phyloP scores from a whole-genome alignment of 495 filamentous ascomycete genomes.

The Neurospora sublineolata region DNA sequence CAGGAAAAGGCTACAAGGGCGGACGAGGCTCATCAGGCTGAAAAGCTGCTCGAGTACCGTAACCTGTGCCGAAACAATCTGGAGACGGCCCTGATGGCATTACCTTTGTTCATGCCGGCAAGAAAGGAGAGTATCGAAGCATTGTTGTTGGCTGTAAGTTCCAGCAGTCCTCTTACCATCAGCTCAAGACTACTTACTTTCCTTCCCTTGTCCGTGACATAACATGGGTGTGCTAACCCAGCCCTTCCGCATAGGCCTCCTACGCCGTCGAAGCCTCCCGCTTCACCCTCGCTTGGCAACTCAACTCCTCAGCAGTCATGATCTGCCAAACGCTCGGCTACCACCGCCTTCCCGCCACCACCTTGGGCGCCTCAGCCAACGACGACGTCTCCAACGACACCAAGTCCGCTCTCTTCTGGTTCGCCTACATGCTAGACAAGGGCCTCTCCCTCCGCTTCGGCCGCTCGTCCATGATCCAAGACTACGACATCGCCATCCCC shows the following conservation, averaged over 20 bases:
- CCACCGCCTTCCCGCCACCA: slow-evolving; percentile 43
- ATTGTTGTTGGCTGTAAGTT: slow-evolving; percentile 42
- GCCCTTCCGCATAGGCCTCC: slow-evolving; percentile 14
- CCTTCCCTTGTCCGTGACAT: neutral
- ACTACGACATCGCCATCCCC: slow-evolving; percentile 52
- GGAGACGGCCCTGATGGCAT: slow-evolving; percentile 44
- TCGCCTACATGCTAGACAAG: slow-evolving; percentile 49
- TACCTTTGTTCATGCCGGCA: slow-evolving; percentile 48
- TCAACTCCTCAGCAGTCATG: slow-evolving; percentile 44
- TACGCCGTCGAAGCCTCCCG: slow-evolving; percentile 54
- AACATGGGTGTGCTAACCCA: neutral
- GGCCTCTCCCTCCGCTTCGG: slow-evolving; percentile 53
- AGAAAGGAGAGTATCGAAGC: slow-evolving; percentile 48
- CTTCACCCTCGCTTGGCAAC: slow-evolving; percentile 50
- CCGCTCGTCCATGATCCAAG: slow-evolving; percentile 47
- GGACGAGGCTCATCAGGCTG: slow-evolving; percentile 16
- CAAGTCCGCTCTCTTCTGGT: slow-evolving; percentile 48
- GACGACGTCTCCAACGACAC: slow-evolving; percentile 33
- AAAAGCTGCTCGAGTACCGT: slow-evolving; percentile 26
- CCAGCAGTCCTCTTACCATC: no score
- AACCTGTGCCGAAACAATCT: slow-evolving; percentile 44
- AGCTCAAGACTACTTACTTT: neutral
- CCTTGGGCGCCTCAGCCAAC: slow-evolving; percentile 1
- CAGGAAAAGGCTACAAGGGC: slow-evolving; percentile 33
- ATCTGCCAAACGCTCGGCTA: slow-evolving; percentile 55